Evolutionary conservation across 768 basidiomycete species (phyloP), one percentile per base, ranked within the genome.

Genomic region (Amanita muscaria): DNA sequence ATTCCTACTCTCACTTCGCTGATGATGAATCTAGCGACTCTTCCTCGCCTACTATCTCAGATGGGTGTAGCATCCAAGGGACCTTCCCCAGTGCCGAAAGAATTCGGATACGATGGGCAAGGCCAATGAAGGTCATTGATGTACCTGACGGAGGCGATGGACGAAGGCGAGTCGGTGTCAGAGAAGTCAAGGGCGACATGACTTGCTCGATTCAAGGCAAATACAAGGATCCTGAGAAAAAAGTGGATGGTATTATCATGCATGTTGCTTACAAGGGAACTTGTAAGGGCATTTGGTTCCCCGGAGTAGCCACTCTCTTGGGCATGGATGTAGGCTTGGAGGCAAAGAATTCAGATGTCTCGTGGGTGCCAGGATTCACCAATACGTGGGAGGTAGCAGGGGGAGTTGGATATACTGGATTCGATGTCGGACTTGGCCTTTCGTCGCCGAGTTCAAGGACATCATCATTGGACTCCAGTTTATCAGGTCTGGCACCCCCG

Each of bases 1-100:
- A 70, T 40, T 81, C 83, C 5, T 80, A 80, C 53, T 78, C 70
- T 32, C 72, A 83, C 54, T 79, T 87, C 55, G 86, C 86, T 0
- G 86, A 89, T 51, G 87, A 88, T 51, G 86, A 89, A 55, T 83
- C 83, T 3, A 83, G 82, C 31, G 86, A 88, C 56, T 81, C 83
- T 1, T 80, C 59, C 27, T 72, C 59, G 24, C 65, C 68, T 6
- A 73, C 74, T 2, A 69, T 76, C 48, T 63, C 76, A 14, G 79
- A 82, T 33, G 79, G 75, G 1, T 80, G 76, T 46, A 72, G 76
- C 14, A 72, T 87, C n/a, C 79, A 80, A 56, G 86, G 86, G 3
- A 78, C 83, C 1, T 89, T 89, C 53, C 83, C 80, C 0, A 84
- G 81, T 38, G 70, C 87, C 0, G 86, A 89, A 37, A 74, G 79